Conservation (phyloP, 441 rosid genomes). For the Gossypium schwendimanii region DNA sequence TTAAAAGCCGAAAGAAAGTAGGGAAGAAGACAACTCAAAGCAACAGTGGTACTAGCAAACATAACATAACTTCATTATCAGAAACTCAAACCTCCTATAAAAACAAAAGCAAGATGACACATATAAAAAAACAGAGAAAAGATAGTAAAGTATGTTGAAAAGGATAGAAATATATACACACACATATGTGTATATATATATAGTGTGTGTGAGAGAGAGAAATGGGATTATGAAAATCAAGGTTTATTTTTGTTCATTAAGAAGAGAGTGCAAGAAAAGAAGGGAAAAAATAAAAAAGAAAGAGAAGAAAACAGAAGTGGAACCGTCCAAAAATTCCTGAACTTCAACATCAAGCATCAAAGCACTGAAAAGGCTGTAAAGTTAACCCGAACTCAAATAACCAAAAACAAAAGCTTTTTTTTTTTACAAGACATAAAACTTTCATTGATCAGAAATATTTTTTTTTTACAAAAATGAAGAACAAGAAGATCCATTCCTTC, state of each 20-base stretch:
- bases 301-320: constrained; percentile 17
- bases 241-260: neutral
- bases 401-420: no score
- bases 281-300: constrained; percentile 10
- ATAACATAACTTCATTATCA: constrained; percentile 27
- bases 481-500: no score
- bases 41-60: constrained; percentile 24
- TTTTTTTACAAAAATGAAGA: neutral
- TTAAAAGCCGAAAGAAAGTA: neutral
- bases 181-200: no score
- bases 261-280: constrained; percentile 8
- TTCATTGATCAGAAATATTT: neutral
- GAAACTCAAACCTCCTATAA: constrained; percentile 13
- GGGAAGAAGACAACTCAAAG: constrained; percentile 35
- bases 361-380: constrained; percentile 31
- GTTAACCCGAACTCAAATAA: neutral
- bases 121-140: constrained; percentile 21
- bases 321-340: constrained; percentile 40
- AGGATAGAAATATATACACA: neutral
- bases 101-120: constrained; percentile 31
- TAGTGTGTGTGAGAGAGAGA: neutral
- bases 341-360: constrained; percentile 41
- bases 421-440: constrained; percentile 1
- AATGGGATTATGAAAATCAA: constrained; percentile 14
- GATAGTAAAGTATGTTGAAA: constrained; percentile 2